Evolutionary conservation across 768 basidiomycete genomes (phyloP).

Genomic region (Rhodotorula babjevae): DNA sequence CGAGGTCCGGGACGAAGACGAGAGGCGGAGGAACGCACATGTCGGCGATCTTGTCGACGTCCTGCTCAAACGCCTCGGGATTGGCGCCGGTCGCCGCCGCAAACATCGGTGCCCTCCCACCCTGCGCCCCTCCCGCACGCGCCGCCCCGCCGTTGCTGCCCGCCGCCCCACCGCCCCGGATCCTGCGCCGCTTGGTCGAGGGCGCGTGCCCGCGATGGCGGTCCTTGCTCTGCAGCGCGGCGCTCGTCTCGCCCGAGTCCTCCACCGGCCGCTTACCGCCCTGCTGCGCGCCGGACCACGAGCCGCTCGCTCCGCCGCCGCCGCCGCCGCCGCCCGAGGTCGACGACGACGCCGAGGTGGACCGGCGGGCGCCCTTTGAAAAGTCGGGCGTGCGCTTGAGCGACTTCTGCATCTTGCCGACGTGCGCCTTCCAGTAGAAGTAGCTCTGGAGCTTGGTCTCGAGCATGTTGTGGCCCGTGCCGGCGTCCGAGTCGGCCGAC

Average conservation of each 20-base stretch:
- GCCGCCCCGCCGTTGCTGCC: constrained; percentile 5
- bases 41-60: constrained; percentile 55
- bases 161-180: constrained; percentile 64
- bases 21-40: constrained; percentile 52
- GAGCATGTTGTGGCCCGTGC: constrained; percentile 11
- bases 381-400: constrained; percentile 33
- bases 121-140: background rate
- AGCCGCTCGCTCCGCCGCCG: too few relatives aligned
- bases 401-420: constrained; percentile 43
- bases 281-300: background rate
- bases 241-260: constrained; percentile 43
- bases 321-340: background rate
- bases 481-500: constrained; percentile 10
- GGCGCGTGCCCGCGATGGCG: constrained; percentile 52
- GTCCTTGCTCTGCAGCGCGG: constrained; percentile 69
- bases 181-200: constrained; percentile 59
- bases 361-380: constrained; percentile 17
- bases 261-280: background rate
- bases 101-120: background rate
- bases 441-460: constrained; percentile 56
- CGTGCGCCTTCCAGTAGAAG: constrained; percentile 71
- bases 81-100: constrained; percentile 21
- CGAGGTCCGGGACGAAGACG: background rate
- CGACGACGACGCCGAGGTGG: background rate
- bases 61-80: constrained; percentile 37